phyloP scores from a whole-genome alignment of 805 yeast genomes.

The Kazachstania bromeliacearum region DNA sequence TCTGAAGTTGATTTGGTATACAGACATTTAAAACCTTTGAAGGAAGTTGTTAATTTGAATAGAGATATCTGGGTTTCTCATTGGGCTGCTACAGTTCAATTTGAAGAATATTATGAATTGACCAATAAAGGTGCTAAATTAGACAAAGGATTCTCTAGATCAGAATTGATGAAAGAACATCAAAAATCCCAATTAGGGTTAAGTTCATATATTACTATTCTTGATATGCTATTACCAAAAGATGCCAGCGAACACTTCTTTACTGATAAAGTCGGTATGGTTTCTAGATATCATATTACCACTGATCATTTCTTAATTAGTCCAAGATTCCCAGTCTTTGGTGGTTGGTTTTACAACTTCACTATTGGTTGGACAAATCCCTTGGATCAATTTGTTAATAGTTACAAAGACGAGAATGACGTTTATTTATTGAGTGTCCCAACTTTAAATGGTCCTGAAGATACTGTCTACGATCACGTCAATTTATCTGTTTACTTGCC shows the following conservation, averaged over 20 bases:
- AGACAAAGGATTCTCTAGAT: slow-evolving; percentile 65
- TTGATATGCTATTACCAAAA: slow-evolving; percentile 23
- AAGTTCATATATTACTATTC: slow-evolving; percentile 1
- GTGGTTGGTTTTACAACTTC: slow-evolving; percentile 93
- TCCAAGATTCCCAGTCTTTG: slow-evolving; percentile 92
- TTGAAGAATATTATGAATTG: slow-evolving; percentile 81
- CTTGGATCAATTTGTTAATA: slow-evolving; percentile 43
- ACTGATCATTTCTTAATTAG: slow-evolving; percentile 42
- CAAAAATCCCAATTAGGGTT: slow-evolving; percentile 1
- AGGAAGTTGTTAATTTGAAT: slow-evolving; percentile 47
- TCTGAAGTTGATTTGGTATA: slow-evolving; percentile 44
- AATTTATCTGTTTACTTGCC: slow-evolving; percentile 65
- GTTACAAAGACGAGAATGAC: slow-evolving; percentile 32
- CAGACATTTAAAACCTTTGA: slow-evolving; percentile 56
- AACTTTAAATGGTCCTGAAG: slow-evolving; percentile 59
- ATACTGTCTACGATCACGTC: slow-evolving; percentile 57
- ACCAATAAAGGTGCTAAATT: slow-evolving; percentile 68
- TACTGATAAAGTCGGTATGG: slow-evolving; percentile 88
- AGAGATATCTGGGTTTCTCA: slow-evolving; percentile 88
- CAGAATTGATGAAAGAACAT: slow-evolving; percentile 48
- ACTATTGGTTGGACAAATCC: slow-evolving; percentile 86
- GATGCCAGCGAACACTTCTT: slow-evolving; percentile 59
- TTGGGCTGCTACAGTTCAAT: slow-evolving; percentile 57
- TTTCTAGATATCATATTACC: slow-evolving; percentile 55
- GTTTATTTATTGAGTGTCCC: slow-evolving; percentile 59